These are phyloP conservation scores for Phyllosticta citrichinensis DNA, from an alignment of 2,329 filamentous ascomycete species.

Conservation along the genomic window DNA sequence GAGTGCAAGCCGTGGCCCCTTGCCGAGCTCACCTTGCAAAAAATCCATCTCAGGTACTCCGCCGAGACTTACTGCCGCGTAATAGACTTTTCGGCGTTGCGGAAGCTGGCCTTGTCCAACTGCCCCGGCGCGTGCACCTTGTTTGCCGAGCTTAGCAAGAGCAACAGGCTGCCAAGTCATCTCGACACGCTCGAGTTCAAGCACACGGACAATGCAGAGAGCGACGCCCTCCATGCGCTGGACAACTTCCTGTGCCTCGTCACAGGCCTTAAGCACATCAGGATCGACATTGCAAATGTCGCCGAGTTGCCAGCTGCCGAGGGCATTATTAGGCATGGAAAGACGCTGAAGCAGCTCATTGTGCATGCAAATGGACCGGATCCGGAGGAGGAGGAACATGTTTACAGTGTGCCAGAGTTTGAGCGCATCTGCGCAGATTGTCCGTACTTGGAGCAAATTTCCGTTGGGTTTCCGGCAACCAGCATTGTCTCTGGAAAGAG, in stretches of 20 bases:
- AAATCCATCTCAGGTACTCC: constrained; percentile 37
- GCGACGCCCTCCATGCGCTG: constrained; percentile 36
- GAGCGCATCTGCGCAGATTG: constrained; percentile 38
- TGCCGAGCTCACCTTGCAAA: constrained; percentile 35
- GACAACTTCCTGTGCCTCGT: constrained; percentile 40
- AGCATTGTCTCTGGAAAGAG: constrained; percentile 33
- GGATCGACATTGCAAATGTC: constrained; percentile 34
- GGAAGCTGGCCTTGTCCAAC: constrained; percentile 33
- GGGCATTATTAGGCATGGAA: constrained; percentile 36
- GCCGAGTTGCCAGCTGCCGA: constrained; percentile 33
- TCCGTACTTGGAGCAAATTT: constrained; percentile 34
- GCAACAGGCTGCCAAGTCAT: constrained; percentile 32
- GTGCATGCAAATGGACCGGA: constrained; percentile 33
- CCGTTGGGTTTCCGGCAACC: constrained; percentile 36
- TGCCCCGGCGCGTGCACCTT: constrained; percentile 38
- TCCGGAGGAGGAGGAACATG: constrained; percentile 35
- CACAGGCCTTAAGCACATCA: constrained; percentile 33
- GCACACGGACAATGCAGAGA: constrained; percentile 38
- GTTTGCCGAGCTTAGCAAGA: constrained; percentile 38
- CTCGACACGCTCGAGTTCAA: constrained; percentile 38
- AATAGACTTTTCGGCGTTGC: constrained; percentile 35
- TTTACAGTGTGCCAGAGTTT: constrained; percentile 35
- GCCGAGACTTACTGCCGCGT: constrained; percentile 39
- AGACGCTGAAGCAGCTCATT: constrained; percentile 35
- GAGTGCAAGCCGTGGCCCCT: constrained; percentile 35